phyloP scores from a whole-genome alignment of 164 flowering plant genomes.

The Macadamia tetraphylla region DNA sequence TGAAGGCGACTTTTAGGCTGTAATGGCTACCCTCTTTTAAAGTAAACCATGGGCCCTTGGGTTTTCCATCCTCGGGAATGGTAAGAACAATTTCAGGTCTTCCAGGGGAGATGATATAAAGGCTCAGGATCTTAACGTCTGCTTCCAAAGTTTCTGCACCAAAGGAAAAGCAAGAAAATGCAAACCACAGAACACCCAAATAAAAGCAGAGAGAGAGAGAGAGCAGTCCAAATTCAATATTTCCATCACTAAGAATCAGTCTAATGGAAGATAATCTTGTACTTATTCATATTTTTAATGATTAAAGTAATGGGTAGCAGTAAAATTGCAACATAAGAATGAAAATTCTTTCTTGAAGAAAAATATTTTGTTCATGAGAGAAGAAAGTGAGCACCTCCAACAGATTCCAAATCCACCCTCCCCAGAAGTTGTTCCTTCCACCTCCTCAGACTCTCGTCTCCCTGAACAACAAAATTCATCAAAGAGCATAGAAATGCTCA shows the following conservation, averaged over 20 bases:
- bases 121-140: conserved; percentile 46
- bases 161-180: not conserved
- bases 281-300: too few relatives aligned
- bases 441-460: conserved; percentile 38
- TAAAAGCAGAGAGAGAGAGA: not conserved
- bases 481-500: not conserved
- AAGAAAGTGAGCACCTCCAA: conserved; percentile 24
- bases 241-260: too few relatives aligned
- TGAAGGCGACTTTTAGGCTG: conserved; percentile 44
- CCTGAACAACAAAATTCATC: conserved; percentile 11
- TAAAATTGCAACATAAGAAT: too few relatives aligned
- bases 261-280: too few relatives aligned
- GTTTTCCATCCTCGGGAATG: conserved; percentile 40
- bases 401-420: conserved; percentile 25
- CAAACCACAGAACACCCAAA: not conserved
- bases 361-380: not conserved
- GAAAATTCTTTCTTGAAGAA: too few relatives aligned
- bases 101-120: conserved; percentile 48
- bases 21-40: conserved; percentile 65
- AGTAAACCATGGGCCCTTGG: conserved; percentile 53
- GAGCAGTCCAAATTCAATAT: too few relatives aligned
- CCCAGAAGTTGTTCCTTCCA: conserved; percentile 43
- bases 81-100: conserved; percentile 50
- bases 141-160: conserved; percentile 50
- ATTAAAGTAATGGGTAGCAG: too few relatives aligned